phyloP scores from a whole-genome alignment of 2,329 filamentous ascomycete genomes.

The Aspergillus sp. region DNA sequence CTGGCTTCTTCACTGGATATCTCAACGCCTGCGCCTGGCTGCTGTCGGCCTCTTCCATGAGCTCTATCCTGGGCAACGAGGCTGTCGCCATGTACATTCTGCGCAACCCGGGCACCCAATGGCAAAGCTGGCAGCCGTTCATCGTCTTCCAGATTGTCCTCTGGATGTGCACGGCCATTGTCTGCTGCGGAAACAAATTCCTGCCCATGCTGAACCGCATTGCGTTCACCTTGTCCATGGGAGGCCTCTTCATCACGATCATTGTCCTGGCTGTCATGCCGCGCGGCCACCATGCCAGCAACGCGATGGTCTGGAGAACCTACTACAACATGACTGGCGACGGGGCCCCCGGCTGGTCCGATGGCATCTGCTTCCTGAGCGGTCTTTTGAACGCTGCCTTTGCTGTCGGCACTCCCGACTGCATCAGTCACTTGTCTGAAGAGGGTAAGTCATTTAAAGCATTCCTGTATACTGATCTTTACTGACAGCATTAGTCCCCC shows the following conservation, averaged over 20 bases:
- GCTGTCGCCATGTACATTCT: slow-evolving; percentile 34
- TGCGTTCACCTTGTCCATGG: slow-evolving; percentile 54
- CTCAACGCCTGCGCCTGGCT: slow-evolving; percentile 35
- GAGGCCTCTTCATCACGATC: slow-evolving; percentile 50
- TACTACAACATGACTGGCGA: slow-evolving; percentile 30
- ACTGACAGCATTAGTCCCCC: slow-evolving; percentile 18
- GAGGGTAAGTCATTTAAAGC: slow-evolving; percentile 37
- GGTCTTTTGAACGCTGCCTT: slow-evolving; percentile 67
- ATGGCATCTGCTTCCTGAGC: slow-evolving; percentile 50
- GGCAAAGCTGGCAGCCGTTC: slow-evolving; percentile 34
- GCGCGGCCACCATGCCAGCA: slow-evolving; percentile 23
- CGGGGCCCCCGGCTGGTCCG: slow-evolving; percentile 24
- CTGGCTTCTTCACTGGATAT: slow-evolving; percentile 42
- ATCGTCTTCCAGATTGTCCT: slow-evolving; percentile 47
- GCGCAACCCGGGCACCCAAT: slow-evolving; percentile 20
- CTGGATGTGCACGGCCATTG: slow-evolving; percentile 51
- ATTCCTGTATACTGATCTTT: not conserved
- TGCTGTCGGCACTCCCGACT: slow-evolving; percentile 65
- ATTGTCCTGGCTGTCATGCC: slow-evolving; percentile 53
- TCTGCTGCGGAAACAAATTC: slow-evolving; percentile 54
- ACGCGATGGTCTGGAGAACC: slow-evolving; percentile 26
- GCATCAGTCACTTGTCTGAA: slow-evolving; percentile 62
- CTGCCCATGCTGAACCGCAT: slow-evolving; percentile 52
- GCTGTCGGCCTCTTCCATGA: slow-evolving; percentile 31
- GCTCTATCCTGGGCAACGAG: slow-evolving; percentile 34